A percentile compares a stretch with the other conserved stretches of the same genome.
phyloP scores from a whole-genome alignment of 768 basidiomycete species.

The Obba rivulosa region DNA sequence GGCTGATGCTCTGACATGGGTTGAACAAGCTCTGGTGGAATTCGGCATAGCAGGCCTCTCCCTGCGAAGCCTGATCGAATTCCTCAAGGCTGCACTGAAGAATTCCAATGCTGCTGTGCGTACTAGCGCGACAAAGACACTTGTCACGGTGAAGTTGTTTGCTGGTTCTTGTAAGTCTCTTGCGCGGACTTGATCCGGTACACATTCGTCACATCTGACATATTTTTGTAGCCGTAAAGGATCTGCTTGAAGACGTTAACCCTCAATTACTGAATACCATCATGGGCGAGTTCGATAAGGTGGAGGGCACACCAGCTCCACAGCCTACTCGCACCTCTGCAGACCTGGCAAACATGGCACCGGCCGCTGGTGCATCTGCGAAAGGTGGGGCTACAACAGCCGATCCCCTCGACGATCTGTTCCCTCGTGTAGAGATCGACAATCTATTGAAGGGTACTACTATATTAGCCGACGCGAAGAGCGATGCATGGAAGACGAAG shows the following conservation, averaged over 20 bases:
- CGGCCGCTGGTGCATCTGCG: conserved; percentile 36
- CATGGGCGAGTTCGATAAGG: conserved; percentile 87
- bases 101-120: conserved; percentile 94
- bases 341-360: conserved; percentile 57
- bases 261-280: conserved; percentile 91
- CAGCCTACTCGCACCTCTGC: conserved; percentile 72
- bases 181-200: background rate
- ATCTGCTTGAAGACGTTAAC: conserved; percentile 91
- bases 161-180: conserved; percentile 72
- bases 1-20: conserved; percentile 86
- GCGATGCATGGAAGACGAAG: conserved; percentile 93
- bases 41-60: conserved; percentile 89
- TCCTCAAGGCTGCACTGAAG: conserved; percentile 78
- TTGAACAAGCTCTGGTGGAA: conserved; percentile 78
- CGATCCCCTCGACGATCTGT: conserved; percentile 89
- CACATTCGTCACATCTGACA: conserved; percentile 2
- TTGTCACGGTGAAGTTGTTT: conserved; percentile 89
- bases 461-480: conserved; percentile 79
- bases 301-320: conserved; percentile 70
- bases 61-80: conserved; percentile 82
- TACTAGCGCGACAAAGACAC: conserved; percentile 86
- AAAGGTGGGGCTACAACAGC: conserved; percentile 20
- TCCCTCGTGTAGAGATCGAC: conserved; percentile 93
- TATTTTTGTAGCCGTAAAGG: conserved; percentile 66
- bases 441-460: conserved; percentile 77